phyloP scores from a whole-genome alignment of 2,329 filamentous ascomycete species.

The Sporothrix pallida region DNA sequence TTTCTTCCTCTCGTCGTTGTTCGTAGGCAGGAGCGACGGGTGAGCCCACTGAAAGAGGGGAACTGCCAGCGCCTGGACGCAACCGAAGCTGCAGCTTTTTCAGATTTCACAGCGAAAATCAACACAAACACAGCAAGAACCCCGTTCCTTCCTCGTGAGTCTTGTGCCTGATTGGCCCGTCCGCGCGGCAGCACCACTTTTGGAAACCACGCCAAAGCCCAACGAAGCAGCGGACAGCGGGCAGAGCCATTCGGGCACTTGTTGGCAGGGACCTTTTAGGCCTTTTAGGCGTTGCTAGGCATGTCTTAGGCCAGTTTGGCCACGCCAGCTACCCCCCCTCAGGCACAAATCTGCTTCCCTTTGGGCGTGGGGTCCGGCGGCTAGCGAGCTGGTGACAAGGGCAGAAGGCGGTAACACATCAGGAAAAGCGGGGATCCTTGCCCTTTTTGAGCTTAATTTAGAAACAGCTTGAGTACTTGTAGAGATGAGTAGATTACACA shows the following conservation, averaged over 20 bases:
- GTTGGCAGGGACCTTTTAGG: slow-evolving; percentile 2
- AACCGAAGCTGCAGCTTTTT: background rate
- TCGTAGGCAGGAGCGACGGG: slow-evolving; percentile 19
- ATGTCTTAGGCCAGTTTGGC: background rate
- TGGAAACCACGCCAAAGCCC: slow-evolving; percentile 17
- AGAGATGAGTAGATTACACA: background rate
- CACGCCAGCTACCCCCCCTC: background rate
- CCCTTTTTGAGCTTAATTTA: slow-evolving; percentile 30
- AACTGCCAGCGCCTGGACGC: slow-evolving; percentile 15
- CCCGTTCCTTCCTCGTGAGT: background rate
- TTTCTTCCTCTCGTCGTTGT: background rate
- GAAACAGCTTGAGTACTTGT: slow-evolving; percentile 3
- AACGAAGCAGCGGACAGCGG: slow-evolving; percentile 20
- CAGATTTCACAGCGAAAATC: slow-evolving; percentile 1
- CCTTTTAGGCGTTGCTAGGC: background rate
- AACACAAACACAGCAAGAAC: slow-evolving; percentile 15
- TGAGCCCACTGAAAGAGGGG: slow-evolving; percentile 27
- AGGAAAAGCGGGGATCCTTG: slow-evolving; percentile 24
- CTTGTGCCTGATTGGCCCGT: slow-evolving; percentile 21
- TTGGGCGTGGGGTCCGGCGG: slow-evolving; percentile 27
- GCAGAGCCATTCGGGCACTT: slow-evolving; percentile 27
- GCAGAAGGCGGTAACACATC: background rate
- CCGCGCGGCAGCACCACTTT: background rate
- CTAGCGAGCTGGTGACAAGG: slow-evolving; percentile 28
- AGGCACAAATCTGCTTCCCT: slow-evolving; percentile 10